A percentile compares a stretch with the other conserved stretches of the same genome.
Evolutionary conservation across 2,329 filamentous ascomycete species (phyloP).

Genomic region (Colletotrichum lini): DNA sequence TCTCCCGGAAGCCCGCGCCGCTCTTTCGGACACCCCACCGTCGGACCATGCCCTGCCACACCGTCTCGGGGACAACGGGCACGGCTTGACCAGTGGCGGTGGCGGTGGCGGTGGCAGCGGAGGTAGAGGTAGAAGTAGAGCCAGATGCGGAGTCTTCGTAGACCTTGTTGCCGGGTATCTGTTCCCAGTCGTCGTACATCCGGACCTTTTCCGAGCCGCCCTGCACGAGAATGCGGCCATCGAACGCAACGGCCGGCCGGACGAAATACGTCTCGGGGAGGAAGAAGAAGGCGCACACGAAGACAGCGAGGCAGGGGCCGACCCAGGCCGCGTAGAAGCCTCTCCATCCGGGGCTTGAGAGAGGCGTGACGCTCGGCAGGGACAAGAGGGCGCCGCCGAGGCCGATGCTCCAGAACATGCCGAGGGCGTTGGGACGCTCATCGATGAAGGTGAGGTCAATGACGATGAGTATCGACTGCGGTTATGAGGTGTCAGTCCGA

Average conservation of each 20-base stretch:
- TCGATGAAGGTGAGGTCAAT: constrained; percentile 58
- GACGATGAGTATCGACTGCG: constrained; percentile 52
- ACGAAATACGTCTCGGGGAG: constrained; percentile 58
- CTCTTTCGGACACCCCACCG: constrained; percentile 31
- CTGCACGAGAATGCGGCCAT: constrained; percentile 56
- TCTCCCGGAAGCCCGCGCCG: constrained; percentile 37
- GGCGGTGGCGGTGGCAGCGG: too few relatives aligned
- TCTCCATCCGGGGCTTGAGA: constrained; percentile 49
- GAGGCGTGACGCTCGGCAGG: constrained; percentile 48
- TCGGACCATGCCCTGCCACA: constrained; percentile 27
- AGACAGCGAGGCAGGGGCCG: constrained; percentile 45
- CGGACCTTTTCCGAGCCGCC: constrained; percentile 55
- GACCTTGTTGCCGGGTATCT: constrained; percentile 34
- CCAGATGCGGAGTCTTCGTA: constrained; percentile 4
- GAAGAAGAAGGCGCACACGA: constrained; percentile 50
- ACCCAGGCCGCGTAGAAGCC: constrained; percentile 51
- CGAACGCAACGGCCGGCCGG: constrained; percentile 56
- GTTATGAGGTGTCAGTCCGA: background rate
- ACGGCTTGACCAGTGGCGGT: too few relatives aligned
- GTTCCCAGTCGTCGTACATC: constrained; percentile 53
- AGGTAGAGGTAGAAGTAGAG: too few relatives aligned
- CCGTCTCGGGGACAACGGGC: constrained; percentile 7
- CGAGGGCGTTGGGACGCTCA: constrained; percentile 52
- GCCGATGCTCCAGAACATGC: constrained; percentile 52
- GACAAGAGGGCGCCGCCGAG: constrained; percentile 47